phyloP scores from a whole-genome alignment of 2,329 filamentous ascomycete species.

The Alternaria alternata region DNA sequence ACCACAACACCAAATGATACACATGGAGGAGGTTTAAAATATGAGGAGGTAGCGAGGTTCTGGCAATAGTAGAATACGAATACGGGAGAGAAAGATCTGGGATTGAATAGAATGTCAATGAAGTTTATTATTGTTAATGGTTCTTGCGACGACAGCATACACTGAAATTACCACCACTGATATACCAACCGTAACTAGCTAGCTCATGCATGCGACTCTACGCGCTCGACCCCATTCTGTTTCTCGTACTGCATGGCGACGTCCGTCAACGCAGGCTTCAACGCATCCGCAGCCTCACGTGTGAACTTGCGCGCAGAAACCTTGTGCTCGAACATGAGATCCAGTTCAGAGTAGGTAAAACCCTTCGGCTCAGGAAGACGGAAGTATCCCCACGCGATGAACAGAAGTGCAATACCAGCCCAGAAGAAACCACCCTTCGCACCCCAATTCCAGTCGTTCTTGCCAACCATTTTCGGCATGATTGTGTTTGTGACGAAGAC shows the following conservation, averaged over 20 bases:
- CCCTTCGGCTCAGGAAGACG: constrained; percentile 33
- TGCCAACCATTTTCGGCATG: constrained; percentile 37
- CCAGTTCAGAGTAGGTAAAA: constrained; percentile 33
- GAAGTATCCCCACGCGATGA: constrained; percentile 34
- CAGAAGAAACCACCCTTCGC: constrained; percentile 37
- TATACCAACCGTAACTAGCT: not conserved
- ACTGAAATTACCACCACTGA: not conserved
- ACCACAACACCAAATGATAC: not conserved
- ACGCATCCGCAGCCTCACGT: constrained; percentile 25
- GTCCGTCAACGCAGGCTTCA: constrained; percentile 29
- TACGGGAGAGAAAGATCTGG: not conserved
- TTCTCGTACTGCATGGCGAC: constrained; percentile 30
- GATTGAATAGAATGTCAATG: not conserved
- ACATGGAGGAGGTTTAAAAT: not conserved
- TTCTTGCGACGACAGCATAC: not conserved
- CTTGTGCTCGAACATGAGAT: constrained; percentile 34
- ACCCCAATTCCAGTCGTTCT: constrained; percentile 37
- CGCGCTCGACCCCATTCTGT: constrained; percentile 24
- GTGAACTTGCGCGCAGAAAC: constrained; percentile 36
- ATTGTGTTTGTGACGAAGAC: constrained; percentile 34
- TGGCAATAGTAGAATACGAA: not conserved
- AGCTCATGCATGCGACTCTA: constrained; percentile 24
- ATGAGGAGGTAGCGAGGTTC: constrained; percentile 3
- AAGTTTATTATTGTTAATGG: not conserved
- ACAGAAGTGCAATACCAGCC: constrained; percentile 28